Evolutionary conservation across 768 basidiomycete species (phyloP), one percentile per base, ranked within the genome.

Genomic region (Clitopilus hobsonii): DNA sequence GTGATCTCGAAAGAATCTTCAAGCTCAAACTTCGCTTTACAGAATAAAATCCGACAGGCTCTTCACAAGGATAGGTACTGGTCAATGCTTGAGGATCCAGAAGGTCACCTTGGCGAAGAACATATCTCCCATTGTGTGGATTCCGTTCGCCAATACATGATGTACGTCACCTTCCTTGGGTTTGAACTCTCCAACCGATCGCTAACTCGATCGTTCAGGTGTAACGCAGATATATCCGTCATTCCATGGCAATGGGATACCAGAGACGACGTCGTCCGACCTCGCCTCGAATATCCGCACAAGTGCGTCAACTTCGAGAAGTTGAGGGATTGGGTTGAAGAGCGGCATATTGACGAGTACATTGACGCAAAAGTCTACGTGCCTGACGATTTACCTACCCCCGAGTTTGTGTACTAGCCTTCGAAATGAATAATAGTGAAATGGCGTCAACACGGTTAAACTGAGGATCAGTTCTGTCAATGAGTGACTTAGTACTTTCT

Each of bases 331-430:
- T 49, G 48, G 48, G 48, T 27, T 16, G 23, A 27, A 20, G 8
- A 23, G 18, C n/a, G 48, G 16, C 48, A 27, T 23, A 27, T 58
- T 23, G 14, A 45, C n/a, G 49, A 54, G 7, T 54, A 41, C 23
- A 54, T 54, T 18, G 54, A 54, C 20, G 26, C 41, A 18, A 38
- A n/a, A 47, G 23, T 54, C 13, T 54, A 20, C 27, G 54, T 54
- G 38, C 49, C 51, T 18, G 54, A 54, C 25, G 54, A 51, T 7
- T 48, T 54, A 13, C 47, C 54, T 25, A 49, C 18, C 49, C 54
- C 54, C 20, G 18, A 38, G 8, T 20, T 54, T 28, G 47, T 54
- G 25, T 6, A 59, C 45, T 14, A 66, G 27, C n/a, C 13, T 16
- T 49, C 22, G 23, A 27, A 16, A n/a, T n/a, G n/a, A n/a, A n/a